These are phyloP conservation scores for Akanthomyces lecanii DNA, from an alignment of 2,329 filamentous ascomycete genomes.

Conservation along the genomic window DNA sequence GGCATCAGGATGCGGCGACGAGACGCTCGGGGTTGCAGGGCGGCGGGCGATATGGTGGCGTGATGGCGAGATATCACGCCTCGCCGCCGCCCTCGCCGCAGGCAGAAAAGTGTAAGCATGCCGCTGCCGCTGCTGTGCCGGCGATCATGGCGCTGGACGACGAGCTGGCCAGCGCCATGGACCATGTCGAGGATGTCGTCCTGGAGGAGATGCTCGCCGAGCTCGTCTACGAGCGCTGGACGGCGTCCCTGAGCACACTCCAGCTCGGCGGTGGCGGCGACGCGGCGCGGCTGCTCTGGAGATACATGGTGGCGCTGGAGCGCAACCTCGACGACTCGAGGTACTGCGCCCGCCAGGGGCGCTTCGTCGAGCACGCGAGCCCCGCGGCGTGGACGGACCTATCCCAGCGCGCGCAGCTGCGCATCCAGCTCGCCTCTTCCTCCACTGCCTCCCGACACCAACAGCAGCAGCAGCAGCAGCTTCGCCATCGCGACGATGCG, in stretches of 20 bases:
- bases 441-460: neutral
- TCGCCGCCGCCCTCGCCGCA: neutral
- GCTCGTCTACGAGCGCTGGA: slow-evolving; percentile 26
- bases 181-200: neutral
- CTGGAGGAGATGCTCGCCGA: slow-evolving; percentile 22
- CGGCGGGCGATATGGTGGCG: neutral
- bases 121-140: neutral
- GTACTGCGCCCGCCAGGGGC: slow-evolving; percentile 19
- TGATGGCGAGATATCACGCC: neutral
- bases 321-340: slow-evolving; percentile 24
- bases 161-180: neutral
- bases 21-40: slow-evolving; percentile 2
- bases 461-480: neutral
- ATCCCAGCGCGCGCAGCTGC: slow-evolving; percentile 14
- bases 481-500: neutral
- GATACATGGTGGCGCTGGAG: slow-evolving; percentile 24
- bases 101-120: neutral
- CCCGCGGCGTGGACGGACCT: neutral
- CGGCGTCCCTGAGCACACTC: slow-evolving; percentile 20
- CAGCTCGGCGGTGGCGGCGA: slow-evolving; percentile 19
- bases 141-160: slow-evolving; percentile 1
- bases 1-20: slow-evolving; percentile 18
- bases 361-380: neutral
- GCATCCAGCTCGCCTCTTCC: slow-evolving; percentile 17
- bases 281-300: slow-evolving; percentile 21